Evolutionary conservation across 2,329 filamentous ascomycete genomes (phyloP), one percentile per base, ranked within the genome.

Genomic region (Ophidiomyces ophidiicola): DNA sequence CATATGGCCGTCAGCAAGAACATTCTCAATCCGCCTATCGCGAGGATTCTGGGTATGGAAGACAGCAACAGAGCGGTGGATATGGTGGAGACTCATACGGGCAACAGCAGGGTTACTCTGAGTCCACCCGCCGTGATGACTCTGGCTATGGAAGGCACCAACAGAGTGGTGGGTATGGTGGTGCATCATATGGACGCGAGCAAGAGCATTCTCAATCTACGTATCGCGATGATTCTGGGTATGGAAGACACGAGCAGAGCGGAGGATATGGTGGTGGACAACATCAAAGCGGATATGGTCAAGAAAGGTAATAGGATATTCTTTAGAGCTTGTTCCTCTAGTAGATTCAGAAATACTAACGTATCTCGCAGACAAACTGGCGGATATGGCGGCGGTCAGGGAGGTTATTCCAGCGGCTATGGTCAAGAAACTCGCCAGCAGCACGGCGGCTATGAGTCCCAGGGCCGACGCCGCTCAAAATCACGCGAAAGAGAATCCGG

Each of bases 401-500:
- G 25, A 20, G 28, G 24, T n/a, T 21, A 5, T 36, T 44, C 43
- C 36, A 44, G 31, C 20, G 33, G 37, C n/a, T 46, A 46, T 23
- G 40, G 29, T 5, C 21, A 36, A 10, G 23, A 36, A 42, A 12
- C 24, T 21, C 34, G 42, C 7, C 43, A 44, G 23, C 31, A 43
- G 33, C 20, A 31, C 7, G 29, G 39, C n/a, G 29, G 21, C 21
- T 30, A 30, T 14, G 18, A 33, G 1, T 19, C 26, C 3, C 31
- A 39, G 7, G 21, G 43, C 4, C 19, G 40, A 14, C 32, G 21
- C 12, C 42, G 40, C 32, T 42, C 39, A 4, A 31, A 23, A 33
- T 41, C 39, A 20, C 42, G 37, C n/a, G 42, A 42, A 29, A 25
- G 42, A 24, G 34, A 46, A 14, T 28, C 35, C 8, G 39, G 42